Evolutionary conservation across 352 stramenopile species (phyloP).

Genomic region (Plasmopara viticola): DNA sequence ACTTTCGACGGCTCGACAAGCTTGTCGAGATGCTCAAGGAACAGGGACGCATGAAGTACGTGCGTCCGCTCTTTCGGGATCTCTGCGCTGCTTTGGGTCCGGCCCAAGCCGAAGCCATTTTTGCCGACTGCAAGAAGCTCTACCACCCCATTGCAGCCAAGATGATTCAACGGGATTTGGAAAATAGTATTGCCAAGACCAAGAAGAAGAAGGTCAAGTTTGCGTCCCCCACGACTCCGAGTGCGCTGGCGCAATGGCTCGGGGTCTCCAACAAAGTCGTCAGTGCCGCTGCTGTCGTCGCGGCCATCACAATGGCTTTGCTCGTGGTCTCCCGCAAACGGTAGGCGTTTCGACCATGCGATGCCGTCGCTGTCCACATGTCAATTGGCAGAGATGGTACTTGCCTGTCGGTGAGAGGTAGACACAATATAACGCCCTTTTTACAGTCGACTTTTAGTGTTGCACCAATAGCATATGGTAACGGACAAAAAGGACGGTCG

Average conservation of each 20-base stretch:
- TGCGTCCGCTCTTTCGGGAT: constrained; percentile 60
- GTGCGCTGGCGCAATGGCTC: constrained; percentile 24
- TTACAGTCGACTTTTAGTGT: no score
- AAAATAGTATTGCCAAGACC: constrained; percentile 29
- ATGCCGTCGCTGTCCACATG: background rate
- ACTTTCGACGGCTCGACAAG: constrained; percentile 34
- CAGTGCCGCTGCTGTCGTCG: constrained; percentile 10
- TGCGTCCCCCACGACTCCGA: constrained; percentile 22
- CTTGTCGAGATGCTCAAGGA: constrained; percentile 50
- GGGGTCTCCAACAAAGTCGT: constrained; percentile 26
- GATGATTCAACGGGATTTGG: constrained; percentile 61
- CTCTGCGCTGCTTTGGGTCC: constrained; percentile 35
- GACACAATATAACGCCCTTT: no score
- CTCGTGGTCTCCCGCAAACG: constrained; percentile 19
- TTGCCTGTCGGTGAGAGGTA: no score
- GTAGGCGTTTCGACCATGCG: constrained; percentile 4
- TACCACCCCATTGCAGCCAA: constrained; percentile 71
- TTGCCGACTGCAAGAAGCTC: constrained; percentile 44
- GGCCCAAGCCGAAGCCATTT: constrained; percentile 25
- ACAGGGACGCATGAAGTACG: constrained; percentile 74
- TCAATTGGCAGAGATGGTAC: no score
- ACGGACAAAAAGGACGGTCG: background rate
- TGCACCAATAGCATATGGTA: no score
- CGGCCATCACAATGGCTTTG: constrained; percentile 16
- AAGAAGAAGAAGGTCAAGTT: constrained; percentile 30